These are phyloP conservation scores for Entophlyctis luteolus DNA, from an alignment of 192 early-diverging fungal species.

Conservation along the genomic window DNA sequence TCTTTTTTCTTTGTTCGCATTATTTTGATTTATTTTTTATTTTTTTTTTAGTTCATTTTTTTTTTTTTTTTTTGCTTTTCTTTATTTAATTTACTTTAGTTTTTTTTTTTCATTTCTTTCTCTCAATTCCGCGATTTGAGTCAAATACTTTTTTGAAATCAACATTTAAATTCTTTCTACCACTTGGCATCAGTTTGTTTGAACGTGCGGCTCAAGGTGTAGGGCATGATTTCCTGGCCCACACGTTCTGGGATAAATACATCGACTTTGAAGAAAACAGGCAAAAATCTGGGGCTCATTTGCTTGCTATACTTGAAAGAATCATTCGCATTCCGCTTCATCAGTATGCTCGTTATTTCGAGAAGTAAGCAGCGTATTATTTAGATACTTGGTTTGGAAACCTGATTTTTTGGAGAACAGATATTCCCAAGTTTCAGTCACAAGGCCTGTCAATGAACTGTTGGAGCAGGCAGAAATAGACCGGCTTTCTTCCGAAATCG, in stretches of 20 bases:
- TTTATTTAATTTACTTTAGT: neutral
- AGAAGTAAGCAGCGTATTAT: constrained; percentile 54
- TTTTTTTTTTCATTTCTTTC: neutral
- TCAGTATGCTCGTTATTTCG: constrained; percentile 68
- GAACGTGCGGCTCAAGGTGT: constrained; percentile 61
- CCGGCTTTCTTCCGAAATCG: constrained; percentile 35
- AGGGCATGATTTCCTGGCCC: constrained; percentile 66
- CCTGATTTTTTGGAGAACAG: constrained; percentile 33
- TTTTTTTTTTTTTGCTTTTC: constrained; percentile 14
- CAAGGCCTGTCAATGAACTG: constrained; percentile 54
- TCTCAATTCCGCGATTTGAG: neutral
- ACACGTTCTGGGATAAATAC: constrained; percentile 53
- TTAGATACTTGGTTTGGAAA: neutral
- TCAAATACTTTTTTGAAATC: neutral
- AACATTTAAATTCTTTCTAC: neutral
- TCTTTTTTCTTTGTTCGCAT: constrained; percentile 9
- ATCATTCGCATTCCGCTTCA: constrained; percentile 70
- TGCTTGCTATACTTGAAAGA: constrained; percentile 58
- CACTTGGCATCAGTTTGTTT: constrained; percentile 52
- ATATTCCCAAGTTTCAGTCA: constrained; percentile 51
- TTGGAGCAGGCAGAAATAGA: constrained; percentile 46
- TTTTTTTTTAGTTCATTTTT: too few species aligned
- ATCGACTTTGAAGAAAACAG: constrained; percentile 36
- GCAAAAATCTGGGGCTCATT: constrained; percentile 15
- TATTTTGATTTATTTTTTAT: neutral